phyloP scores from a whole-genome alignment of 495 filamentous ascomycete species.

The Penicillium manginii region DNA sequence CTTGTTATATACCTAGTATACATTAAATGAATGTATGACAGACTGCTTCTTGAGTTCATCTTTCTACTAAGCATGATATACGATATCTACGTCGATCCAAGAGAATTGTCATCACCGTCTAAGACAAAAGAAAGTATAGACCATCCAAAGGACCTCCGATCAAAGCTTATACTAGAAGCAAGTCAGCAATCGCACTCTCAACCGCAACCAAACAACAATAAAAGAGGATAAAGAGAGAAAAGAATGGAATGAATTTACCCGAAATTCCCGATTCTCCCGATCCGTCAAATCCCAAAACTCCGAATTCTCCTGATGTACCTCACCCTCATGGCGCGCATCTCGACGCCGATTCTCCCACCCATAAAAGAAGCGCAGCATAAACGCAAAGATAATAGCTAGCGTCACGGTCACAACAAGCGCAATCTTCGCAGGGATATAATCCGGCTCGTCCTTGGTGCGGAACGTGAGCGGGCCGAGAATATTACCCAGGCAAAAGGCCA shows the following conservation, averaged over 20 bases:
- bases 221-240: background rate
- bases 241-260: conserved; percentile 12
- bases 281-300: conserved; percentile 46
- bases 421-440: conserved; percentile 67
- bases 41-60: too few species aligned
- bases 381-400: conserved; percentile 40
- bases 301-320: conserved; percentile 26
- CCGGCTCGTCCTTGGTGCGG: conserved; percentile 38
- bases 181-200: conserved; percentile 8
- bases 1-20: conserved; percentile 16
- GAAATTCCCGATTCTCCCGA: conserved; percentile 39
- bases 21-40: background rate
- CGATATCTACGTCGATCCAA: too few species aligned
- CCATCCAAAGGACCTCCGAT: background rate
- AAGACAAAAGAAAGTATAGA: background rate
- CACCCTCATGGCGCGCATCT: conserved; percentile 23
- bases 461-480: conserved; percentile 62
- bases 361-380: conserved; percentile 47
- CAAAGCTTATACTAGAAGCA: conserved; percentile 19
- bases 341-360: conserved; percentile 49
- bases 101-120: background rate
- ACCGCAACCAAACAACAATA: conserved; percentile 29
- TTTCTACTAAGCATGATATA: too few species aligned
- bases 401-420: conserved; percentile 54
- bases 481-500: conserved; percentile 64